phyloP scores from a whole-genome alignment of 352 stramenopile species.

The Phytopythium vexans region DNA sequence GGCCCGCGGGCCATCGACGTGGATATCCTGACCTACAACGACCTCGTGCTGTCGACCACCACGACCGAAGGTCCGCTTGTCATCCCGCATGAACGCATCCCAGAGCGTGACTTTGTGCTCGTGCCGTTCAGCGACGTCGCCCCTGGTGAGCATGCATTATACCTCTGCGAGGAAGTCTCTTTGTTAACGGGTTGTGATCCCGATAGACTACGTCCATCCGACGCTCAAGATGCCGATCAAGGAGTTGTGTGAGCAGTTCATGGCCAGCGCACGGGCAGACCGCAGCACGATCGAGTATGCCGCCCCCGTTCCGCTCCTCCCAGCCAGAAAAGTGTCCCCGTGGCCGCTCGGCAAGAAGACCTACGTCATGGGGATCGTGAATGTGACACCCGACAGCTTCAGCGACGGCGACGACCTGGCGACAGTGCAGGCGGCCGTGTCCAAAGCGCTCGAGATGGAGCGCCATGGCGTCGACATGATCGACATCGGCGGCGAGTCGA shows the following conservation, averaged over 20 bases:
- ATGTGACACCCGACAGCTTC: conserved; percentile 99
- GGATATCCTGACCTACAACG: conserved; percentile 94
- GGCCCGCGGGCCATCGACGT: conserved; percentile 94
- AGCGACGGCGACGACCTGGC: conserved; percentile 63
- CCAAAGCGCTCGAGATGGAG: conserved; percentile 88
- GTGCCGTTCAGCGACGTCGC: conserved; percentile 92
- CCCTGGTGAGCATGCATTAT: conserved; percentile 20
- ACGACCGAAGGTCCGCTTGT: conserved; percentile 75
- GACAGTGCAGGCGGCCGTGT: conserved; percentile 59
- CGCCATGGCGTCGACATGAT: conserved; percentile 92
- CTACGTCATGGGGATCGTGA: conserved; percentile 98
- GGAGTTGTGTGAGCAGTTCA: conserved; percentile 38
- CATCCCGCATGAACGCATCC: conserved; percentile 93
- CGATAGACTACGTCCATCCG: conserved; percentile 75
- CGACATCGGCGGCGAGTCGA: conserved; percentile 99
- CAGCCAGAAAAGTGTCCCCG: conserved; percentile 33
- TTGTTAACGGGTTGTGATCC: background rate
- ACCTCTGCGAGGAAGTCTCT: background rate
- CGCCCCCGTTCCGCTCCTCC: conserved; percentile 49
- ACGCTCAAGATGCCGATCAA: conserved; percentile 66
- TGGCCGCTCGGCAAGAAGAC: conserved; percentile 63
- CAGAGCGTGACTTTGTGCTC: conserved; percentile 97
- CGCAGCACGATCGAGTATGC: conserved; percentile 13
- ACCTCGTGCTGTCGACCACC: conserved; percentile 60
- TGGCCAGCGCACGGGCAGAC: conserved; percentile 1